These are phyloP conservation scores for Plasmodium vivax DNA, from an alignment of 169 alveolate genomes.

Conservation along the genomic window DNA sequence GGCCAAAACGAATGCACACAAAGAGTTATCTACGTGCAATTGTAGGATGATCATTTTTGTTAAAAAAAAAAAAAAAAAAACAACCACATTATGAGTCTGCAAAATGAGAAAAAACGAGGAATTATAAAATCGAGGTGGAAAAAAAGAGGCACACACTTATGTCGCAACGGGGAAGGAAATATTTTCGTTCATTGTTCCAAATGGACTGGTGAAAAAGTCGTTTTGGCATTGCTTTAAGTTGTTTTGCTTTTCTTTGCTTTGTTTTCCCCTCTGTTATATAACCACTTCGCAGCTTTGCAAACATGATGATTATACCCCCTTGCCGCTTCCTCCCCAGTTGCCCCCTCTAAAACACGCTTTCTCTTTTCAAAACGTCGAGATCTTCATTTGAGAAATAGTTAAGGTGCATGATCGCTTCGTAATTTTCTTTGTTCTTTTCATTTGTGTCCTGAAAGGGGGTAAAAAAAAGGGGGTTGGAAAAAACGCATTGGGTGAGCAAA, in stretches of 20 bases:
- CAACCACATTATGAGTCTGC: not conserved
- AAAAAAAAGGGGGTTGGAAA: not conserved
- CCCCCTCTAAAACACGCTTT: not conserved
- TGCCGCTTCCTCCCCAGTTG: not conserved
- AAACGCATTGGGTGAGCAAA: not conserved
- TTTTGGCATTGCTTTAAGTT: no score
- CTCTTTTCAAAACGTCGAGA: conserved; percentile 62
- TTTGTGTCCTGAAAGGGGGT: conserved; percentile 14
- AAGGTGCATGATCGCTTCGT: conserved; percentile 62
- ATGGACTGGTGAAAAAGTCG: not conserved
- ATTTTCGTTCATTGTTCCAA: not conserved
- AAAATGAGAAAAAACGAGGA: conserved; percentile 7
- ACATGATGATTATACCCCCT: not conserved
- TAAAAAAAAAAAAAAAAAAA: conserved; percentile 1
- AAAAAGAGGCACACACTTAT: not conserved
- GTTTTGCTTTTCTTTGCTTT: not conserved
- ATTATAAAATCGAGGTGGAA: not conserved
- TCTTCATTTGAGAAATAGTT: conserved; percentile 61
- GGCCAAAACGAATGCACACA: not conserved
- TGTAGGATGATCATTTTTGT: not conserved
- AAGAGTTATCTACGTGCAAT: not conserved
- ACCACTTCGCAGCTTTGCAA: not conserved
- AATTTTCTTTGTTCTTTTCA: conserved; percentile 36
- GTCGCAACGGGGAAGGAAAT: not conserved
- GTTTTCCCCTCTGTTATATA: not conserved